Evolutionary conservation across 768 basidiomycete species (phyloP), one percentile per base, ranked within the genome.

Genomic region (Hydnum rufescens): DNA sequence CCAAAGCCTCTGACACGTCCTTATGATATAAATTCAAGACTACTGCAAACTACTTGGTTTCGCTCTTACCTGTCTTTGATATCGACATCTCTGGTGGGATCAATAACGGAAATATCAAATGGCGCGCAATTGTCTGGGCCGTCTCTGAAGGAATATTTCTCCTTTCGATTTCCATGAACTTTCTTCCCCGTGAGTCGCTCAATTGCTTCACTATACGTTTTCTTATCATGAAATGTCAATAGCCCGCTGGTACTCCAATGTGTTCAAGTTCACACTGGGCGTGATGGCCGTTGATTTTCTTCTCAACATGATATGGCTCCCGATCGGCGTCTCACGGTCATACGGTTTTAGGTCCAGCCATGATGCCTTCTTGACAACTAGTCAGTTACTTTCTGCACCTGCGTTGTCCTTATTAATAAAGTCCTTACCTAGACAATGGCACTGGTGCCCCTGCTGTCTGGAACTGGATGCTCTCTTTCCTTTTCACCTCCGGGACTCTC

Each of bases 381-480:
- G 82, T 87, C 61, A 42, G 80, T 13, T 18, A 47, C 25, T 13
- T 13, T 8, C 8, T 13, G 8, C 26, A 8, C 44, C 25, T 8
- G 44, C 25, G 16, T 47, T 26, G 13, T 16, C 8, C 13, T 47
- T 13, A 8, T 13, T 47, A 13, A 47, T 28, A 47, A 8, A 8
- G 8, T 47, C n/a, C 44, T 8, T 47, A n/a, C 16, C n/a, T 29
- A 88, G 85, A 86, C 64, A 92, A 92, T 59, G 88, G 86, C 26
- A 90, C 88, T 0, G 84, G 84, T 0, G 87, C 88, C 2, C 74
- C 83, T 22, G 69, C 81, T 5, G 85, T 74, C 3, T 92, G 88
- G 90, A 92, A 90, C 60, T 93, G 85, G 85, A 73, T 87, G 16
- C 65, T 95, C 34, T 86, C 81, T 3, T 86, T 87, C 70, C 70